These are phyloP conservation scores for Suillus hirtellus DNA, from an alignment of 768 basidiomycete species.

Conservation along the genomic window DNA sequence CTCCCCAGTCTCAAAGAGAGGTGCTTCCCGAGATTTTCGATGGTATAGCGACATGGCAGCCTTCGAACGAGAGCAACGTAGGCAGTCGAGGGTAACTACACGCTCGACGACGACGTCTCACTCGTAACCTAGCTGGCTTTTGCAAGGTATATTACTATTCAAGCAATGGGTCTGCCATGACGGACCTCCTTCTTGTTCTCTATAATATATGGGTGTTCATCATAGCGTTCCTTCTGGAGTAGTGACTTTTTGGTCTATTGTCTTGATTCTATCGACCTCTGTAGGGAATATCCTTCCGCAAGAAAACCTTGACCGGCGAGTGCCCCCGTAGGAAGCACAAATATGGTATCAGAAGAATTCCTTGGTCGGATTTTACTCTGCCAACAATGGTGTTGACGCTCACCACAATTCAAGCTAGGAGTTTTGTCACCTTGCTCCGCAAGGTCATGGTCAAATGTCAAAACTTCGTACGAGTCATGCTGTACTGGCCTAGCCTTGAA, in stretches of 20 bases:
- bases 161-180: background rate
- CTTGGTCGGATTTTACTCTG: conserved; percentile 21
- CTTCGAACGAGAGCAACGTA: conserved; percentile 30
- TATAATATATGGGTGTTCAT: background rate
- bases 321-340: conserved; percentile 46
- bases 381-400: background rate
- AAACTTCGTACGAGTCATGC: too few relatives aligned
- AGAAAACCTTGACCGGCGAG: conserved; percentile 44
- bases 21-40: conserved; percentile 21
- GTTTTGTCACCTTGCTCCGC: background rate
- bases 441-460: too few relatives aligned
- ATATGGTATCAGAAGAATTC: conserved; percentile 39
- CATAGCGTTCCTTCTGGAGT: background rate
- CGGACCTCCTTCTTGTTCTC: background rate
- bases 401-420: background rate
- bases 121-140: background rate
- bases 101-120: background rate
- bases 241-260: background rate
- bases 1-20: conserved; percentile 18
- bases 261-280: conserved; percentile 41
- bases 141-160: background rate
- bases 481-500: too few relatives aligned
- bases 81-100: conserved; percentile 24
- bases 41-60: conserved; percentile 33
- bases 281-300: conserved; percentile 42